Conservation (phyloP, 495 filamentous ascomycete species). For the Lasiosphaeria ovina region DNA sequence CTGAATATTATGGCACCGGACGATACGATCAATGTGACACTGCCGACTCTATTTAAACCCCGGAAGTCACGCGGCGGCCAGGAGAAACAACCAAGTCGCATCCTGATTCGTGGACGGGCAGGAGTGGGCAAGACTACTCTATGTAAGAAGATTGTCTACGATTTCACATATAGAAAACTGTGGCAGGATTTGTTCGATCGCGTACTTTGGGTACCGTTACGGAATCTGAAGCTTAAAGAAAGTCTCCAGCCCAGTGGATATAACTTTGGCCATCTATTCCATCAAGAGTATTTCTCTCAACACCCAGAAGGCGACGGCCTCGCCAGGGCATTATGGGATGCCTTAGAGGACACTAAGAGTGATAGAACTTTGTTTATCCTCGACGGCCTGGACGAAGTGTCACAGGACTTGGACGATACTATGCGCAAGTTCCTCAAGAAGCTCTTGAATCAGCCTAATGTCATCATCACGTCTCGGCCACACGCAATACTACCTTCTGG, state of each 20-base stretch:
- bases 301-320: slow-evolving; percentile 7
- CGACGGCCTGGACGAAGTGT: slow-evolving; percentile 45
- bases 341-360: slow-evolving; percentile 9
- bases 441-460: slow-evolving; percentile 37
- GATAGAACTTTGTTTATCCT: slow-evolving; percentile 36
- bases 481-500: slow-evolving; percentile 19
- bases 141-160: slow-evolving; percentile 44
- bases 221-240: slow-evolving; percentile 23
- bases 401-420: slow-evolving; percentile 21
- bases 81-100: slow-evolving; percentile 27
- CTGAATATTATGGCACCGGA: slow-evolving; percentile 25
- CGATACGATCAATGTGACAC: slow-evolving; percentile 20
- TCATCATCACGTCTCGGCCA: slow-evolving; percentile 41
- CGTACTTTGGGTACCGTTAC: slow-evolving; percentile 40
- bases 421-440: slow-evolving; percentile 28
- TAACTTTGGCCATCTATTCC: slow-evolving; percentile 26
- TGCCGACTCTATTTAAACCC: slow-evolving; percentile 29
- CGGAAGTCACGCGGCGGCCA: slow-evolving; percentile 22
- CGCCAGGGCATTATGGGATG: slow-evolving; percentile 19
- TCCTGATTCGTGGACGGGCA: slow-evolving; percentile 42
- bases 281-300: slow-evolving; percentile 27
- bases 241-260: slow-evolving; percentile 5
- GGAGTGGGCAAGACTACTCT: slow-evolving; percentile 48
- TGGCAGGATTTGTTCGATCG: slow-evolving; percentile 36
- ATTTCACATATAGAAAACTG: slow-evolving; percentile 21